These are phyloP conservation scores for Calonectria leucothoes DNA, from an alignment of 2,329 filamentous ascomycete genomes.

Conservation along the genomic window DNA sequence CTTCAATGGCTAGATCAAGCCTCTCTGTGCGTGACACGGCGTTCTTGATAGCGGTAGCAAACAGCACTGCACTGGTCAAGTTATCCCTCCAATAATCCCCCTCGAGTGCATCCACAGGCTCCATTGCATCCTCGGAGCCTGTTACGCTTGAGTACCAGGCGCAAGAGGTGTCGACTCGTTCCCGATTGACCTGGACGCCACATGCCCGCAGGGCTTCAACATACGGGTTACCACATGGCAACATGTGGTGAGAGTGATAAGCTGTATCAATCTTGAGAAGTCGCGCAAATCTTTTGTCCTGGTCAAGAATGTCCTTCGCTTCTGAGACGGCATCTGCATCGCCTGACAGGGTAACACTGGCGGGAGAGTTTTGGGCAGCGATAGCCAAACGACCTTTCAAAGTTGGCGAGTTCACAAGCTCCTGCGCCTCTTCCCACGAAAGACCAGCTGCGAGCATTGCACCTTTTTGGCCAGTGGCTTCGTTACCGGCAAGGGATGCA, in stretches of 20 bases:
- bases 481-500: neutral
- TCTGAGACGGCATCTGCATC: slow-evolving; percentile 42
- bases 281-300: slow-evolving; percentile 34
- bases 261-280: slow-evolving; percentile 56
- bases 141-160: slow-evolving; percentile 34
- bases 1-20: slow-evolving; percentile 50
- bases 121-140: slow-evolving; percentile 43
- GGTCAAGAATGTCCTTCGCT: slow-evolving; percentile 31
- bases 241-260: slow-evolving; percentile 64
- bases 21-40: too few relatives aligned
- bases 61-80: slow-evolving; percentile 38
- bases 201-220: slow-evolving; percentile 14
- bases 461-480: neutral
- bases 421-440: slow-evolving; percentile 30
- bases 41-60: slow-evolving; percentile 29
- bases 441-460: slow-evolving; percentile 41
- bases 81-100: slow-evolving; percentile 41
- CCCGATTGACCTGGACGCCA: neutral
- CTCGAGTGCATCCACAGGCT: neutral
- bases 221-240: slow-evolving; percentile 27
- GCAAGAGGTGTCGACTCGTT: neutral
- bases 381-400: slow-evolving; percentile 35
- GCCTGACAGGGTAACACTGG: slow-evolving; percentile 45
- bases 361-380: slow-evolving; percentile 38
- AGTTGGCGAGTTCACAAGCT: slow-evolving; percentile 2